Percentiles rank a stretch among this genome's conserved stretches.
Conservation (phyloP, 306 rosid genomes). For the Cucumis melo region DNA sequence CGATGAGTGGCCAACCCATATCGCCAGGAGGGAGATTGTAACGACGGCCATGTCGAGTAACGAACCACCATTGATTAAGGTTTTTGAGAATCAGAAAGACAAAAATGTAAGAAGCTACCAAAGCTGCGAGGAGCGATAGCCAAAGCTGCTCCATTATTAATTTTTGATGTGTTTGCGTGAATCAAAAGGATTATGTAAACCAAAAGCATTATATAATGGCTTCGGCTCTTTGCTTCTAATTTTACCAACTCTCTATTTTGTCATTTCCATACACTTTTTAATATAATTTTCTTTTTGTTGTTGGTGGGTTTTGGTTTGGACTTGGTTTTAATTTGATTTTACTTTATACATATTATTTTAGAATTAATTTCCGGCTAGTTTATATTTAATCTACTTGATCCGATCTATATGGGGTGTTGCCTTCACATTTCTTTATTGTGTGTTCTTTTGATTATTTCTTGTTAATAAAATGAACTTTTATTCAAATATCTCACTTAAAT, state of each 20-base stretch:
- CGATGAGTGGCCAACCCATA: slow-evolving; percentile 25
- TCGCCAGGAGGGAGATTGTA: slow-evolving; percentile 16
- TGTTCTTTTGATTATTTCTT: too few relatives aligned
- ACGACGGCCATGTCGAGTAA: neutral
- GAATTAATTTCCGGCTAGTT: neutral
- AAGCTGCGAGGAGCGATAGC: neutral
- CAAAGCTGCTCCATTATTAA: neutral
- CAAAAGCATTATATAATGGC: neutral
- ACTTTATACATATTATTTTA: neutral
- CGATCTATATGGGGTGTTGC: neutral
- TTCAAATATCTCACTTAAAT: too few relatives aligned
- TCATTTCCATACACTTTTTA: neutral
- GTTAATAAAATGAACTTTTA: too few relatives aligned
- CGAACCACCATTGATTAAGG: slow-evolving; percentile 10
- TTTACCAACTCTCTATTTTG: neutral
- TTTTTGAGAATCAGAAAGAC: slow-evolving; percentile 11
- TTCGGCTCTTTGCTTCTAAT: neutral
- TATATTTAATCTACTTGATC: neutral
- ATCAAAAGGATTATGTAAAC: neutral
- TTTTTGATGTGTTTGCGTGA: neutral
- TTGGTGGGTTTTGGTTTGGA: neutral
- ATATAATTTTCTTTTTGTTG: neutral
- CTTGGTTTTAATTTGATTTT: neutral
- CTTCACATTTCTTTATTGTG: too few relatives aligned
- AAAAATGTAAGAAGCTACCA: neutral